Conservation (phyloP, 2,329 filamentous ascomycete species). For the Colletotrichum truncatum region DNA sequence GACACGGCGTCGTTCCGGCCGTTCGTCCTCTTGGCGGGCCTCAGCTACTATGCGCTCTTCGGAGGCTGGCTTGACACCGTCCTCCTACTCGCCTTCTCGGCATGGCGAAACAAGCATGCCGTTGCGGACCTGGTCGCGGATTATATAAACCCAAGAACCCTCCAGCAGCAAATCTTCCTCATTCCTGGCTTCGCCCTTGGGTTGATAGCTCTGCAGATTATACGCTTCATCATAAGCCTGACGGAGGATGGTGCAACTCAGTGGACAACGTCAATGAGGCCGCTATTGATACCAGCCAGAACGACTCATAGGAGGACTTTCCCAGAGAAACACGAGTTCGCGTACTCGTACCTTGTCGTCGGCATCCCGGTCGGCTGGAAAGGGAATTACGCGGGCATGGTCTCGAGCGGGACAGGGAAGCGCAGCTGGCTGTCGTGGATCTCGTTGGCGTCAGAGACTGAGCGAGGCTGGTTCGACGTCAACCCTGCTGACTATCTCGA, state of each 20-base stretch:
- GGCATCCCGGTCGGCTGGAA: constrained; percentile 73
- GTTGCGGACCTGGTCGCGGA: not conserved
- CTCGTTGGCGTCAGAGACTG: constrained; percentile 34
- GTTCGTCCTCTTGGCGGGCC: constrained; percentile 22
- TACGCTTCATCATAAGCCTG: not conserved
- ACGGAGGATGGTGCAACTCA: not conserved
- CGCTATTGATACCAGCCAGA: constrained; percentile 70
- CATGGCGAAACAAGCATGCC: constrained; percentile 30
- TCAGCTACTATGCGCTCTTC: constrained; percentile 33
- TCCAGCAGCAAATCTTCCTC: not conserved
- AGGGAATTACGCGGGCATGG: constrained; percentile 62
- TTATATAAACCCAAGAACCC: not conserved
- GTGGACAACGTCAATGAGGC: constrained; percentile 43
- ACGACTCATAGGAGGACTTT: constrained; percentile 74
- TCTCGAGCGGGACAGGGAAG: constrained; percentile 54
- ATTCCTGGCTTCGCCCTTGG: constrained; percentile 16
- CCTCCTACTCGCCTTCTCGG: constrained; percentile 35
- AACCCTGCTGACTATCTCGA: constrained; percentile 69
- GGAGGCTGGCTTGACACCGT: constrained; percentile 36
- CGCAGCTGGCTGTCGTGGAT: constrained; percentile 39
- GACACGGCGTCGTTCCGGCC: constrained; percentile 12
- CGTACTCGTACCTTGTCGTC: constrained; percentile 75
- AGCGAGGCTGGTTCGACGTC: constrained; percentile 65
- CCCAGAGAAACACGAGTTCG: constrained; percentile 73
- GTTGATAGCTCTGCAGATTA: not conserved